Percentiles rank a stretch among this genome's conserved stretches.
Evolutionary conservation across 345 rosid species (phyloP).

Genomic region (Populus alba): DNA sequence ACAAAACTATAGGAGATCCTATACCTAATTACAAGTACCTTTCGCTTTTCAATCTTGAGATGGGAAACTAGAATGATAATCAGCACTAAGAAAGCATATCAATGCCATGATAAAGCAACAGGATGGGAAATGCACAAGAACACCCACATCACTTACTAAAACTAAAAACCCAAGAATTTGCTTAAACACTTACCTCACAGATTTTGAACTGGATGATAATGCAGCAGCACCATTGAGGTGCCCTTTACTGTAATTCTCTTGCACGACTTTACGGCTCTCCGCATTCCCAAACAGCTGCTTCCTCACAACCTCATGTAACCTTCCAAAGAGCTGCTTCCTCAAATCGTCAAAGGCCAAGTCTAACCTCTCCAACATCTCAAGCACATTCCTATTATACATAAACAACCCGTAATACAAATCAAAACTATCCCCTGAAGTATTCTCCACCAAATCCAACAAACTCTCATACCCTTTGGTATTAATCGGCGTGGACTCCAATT

Average conservation of each 20-base stretch:
- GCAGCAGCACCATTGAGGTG: background rate
- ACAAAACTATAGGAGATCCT: background rate
- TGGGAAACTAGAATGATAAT: background rate
- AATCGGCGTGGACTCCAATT: constrained; percentile 54
- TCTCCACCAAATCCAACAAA: constrained; percentile 49
- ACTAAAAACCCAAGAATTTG: background rate
- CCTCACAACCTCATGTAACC: constrained; percentile 47
- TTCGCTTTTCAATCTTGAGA: background rate
- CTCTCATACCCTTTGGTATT: constrained; percentile 52
- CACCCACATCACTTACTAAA: background rate
- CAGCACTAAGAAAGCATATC: background rate
- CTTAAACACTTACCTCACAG: constrained; percentile 11
- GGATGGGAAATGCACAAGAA: background rate
- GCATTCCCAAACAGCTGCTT: constrained; percentile 31
- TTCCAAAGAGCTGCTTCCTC: constrained; percentile 56
- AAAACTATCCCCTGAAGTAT: constrained; percentile 59
- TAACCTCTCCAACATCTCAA: constrained; percentile 67
- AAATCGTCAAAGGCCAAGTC: constrained; percentile 58
- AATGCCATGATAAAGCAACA: background rate
- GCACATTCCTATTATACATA: constrained; percentile 53
- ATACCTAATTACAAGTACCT: background rate
- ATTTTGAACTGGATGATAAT: background rate
- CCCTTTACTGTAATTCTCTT: background rate
- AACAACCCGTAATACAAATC: constrained; percentile 81
- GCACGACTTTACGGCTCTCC: background rate